Percentiles rank a stretch among this genome's conserved stretches.
Conservation (phyloP, 73 alveolate genomes). For the Halteria grandinella region DNA sequence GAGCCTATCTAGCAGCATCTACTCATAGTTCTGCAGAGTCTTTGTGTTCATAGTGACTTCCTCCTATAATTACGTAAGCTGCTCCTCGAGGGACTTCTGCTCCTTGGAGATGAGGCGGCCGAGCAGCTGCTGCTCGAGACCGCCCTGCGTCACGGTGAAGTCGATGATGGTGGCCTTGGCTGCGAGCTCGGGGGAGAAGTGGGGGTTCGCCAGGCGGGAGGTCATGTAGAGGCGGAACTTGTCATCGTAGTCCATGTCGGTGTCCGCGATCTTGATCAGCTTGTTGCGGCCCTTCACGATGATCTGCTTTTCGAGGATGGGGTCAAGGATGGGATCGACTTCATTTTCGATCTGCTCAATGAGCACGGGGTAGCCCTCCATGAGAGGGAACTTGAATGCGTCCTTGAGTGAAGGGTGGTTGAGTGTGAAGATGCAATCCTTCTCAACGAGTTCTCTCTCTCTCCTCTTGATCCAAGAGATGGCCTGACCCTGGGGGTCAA, state of each 20-base stretch:
- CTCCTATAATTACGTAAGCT: constrained; percentile 95
- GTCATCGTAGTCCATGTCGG: constrained; percentile 96
- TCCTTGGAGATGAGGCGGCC: constrained; percentile 97
- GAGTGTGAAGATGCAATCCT: constrained; percentile 84
- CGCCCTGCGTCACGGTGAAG: constrained; percentile 99
- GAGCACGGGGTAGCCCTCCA: constrained; percentile 94
- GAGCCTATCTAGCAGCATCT: constrained; percentile 96
- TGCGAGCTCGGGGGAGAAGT: constrained; percentile 99
- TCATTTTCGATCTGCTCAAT: constrained; percentile 99
- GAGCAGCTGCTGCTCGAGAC: constrained; percentile 94
- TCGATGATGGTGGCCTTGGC: constrained; percentile 99
- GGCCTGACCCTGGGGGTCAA: constrained; percentile 99
- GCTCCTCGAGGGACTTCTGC: constrained; percentile 98
- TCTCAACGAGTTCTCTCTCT: constrained; percentile 78
- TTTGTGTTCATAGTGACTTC: constrained; percentile 97
- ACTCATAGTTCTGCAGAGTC: constrained; percentile 94
- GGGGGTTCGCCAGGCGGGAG: constrained; percentile 88
- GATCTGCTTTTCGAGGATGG: constrained; percentile 98
- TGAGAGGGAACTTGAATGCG: constrained; percentile 82
- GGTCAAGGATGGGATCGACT: constrained; percentile 99
- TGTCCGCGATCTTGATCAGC: constrained; percentile 96
- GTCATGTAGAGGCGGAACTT: constrained; percentile 96
- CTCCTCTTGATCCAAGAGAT: constrained; percentile 94
- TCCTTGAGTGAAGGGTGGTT: constrained; percentile 91
- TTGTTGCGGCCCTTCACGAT: constrained; percentile 93